phyloP scores from a whole-genome alignment of 1,284 basidiomycete species.

The Tranzscheliella williamsii region DNA sequence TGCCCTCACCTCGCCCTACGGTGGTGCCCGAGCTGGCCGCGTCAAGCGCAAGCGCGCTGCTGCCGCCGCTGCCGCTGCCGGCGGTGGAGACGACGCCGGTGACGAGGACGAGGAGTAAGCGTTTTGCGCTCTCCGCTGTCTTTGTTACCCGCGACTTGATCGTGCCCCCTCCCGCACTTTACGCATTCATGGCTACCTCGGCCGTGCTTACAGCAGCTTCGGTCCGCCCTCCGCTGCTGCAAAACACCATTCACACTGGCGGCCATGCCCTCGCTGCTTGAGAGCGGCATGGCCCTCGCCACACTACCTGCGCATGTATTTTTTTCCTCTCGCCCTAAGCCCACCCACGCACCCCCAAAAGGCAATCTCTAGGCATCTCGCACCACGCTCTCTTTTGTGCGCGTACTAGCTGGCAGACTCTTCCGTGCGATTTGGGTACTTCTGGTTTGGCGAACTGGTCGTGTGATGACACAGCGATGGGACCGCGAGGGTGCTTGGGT shows the following conservation, averaged over 20 bases:
- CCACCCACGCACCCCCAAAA: conserved; percentile 8
- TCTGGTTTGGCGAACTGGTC: too few species aligned
- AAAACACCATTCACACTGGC: too few species aligned
- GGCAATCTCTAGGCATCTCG: conserved; percentile 25
- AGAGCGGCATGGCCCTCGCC: background rate
- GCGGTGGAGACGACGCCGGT: conserved; percentile 78
- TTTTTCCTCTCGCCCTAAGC: background rate
- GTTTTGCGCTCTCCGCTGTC: too few species aligned
- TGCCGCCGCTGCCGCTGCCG: conserved; percentile 88
- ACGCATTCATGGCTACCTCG: background rate
- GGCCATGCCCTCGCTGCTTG: too few species aligned
- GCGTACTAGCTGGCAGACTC: too few species aligned
- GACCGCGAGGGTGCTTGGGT: too few species aligned
- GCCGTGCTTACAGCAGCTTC: too few species aligned
- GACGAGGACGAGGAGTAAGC: conserved; percentile 68
- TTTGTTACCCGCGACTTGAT: too few species aligned
- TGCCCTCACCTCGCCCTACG: conserved; percentile 94
- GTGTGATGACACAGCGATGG: too few species aligned
- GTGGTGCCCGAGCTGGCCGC: conserved; percentile 93
- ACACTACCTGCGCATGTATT: conserved; percentile 2
- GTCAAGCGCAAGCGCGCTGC: conserved; percentile 98
- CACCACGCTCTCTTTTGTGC: too few species aligned
- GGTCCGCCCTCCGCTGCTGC: too few species aligned
- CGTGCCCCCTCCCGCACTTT: background rate
- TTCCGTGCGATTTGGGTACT: too few species aligned